Conservation (phyloP, 2,329 filamentous ascomycete species). For the Fusarium staphyleae region DNA sequence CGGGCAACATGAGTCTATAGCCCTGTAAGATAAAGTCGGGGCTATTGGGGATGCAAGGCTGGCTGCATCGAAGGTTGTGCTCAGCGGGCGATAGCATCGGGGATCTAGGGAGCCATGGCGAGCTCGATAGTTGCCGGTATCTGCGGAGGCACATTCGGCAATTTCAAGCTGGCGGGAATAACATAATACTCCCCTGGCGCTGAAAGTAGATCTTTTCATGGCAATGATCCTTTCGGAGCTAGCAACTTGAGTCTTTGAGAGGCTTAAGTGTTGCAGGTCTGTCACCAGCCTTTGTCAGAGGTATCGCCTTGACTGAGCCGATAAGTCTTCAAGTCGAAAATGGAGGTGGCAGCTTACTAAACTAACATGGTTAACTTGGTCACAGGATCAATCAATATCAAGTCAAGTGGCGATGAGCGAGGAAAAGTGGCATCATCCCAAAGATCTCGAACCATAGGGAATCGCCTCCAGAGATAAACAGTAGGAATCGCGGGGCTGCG, state of each 20-base stretch:
- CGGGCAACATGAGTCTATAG: background rate
- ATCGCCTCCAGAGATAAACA: background rate
- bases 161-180: background rate
- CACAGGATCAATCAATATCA: background rate
- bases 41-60: constrained; percentile 14
- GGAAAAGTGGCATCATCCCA: constrained; percentile 9
- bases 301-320: background rate
- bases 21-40: constrained; percentile 7
- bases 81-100: background rate
- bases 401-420: background rate
- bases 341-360: background rate
- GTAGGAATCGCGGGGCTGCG: constrained; percentile 15
- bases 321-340: background rate
- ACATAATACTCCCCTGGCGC: no score
- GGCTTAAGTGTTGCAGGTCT: constrained; percentile 7
- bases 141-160: background rate
- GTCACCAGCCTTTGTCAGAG: background rate
- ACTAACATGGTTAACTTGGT: background rate
- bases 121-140: background rate
- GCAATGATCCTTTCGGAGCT: no score
- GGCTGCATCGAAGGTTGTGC: constrained; percentile 9
- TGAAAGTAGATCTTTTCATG: no score
- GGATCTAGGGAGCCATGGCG: background rate
- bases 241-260: no score
- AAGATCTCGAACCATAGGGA: constrained; percentile 10